These are phyloP conservation scores for Didymella keratinophila DNA, from an alignment of 2,329 filamentous ascomycete species.

Conservation along the genomic window DNA sequence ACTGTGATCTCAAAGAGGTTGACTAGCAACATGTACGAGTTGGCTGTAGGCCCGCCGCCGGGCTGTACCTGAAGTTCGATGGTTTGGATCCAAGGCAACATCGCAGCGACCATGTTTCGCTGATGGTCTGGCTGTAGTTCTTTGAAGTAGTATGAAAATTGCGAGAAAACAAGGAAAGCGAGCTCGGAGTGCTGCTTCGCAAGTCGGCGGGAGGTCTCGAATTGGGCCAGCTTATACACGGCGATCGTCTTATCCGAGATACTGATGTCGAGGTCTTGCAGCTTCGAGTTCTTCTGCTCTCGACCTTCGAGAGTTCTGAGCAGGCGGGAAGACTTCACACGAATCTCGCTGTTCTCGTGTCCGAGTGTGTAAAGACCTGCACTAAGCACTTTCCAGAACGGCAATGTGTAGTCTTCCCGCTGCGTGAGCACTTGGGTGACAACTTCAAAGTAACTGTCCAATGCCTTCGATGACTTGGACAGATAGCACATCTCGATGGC, in stretches of 20 bases:
- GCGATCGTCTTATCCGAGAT: constrained; percentile 98
- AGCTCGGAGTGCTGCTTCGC: constrained; percentile 88
- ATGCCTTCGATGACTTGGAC: constrained; percentile 78
- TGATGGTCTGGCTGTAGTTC: constrained; percentile 83
- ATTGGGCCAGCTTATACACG: constrained; percentile 96
- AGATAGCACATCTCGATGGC: constrained; percentile 92
- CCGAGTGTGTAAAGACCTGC: constrained; percentile 91
- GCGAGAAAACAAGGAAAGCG: constrained; percentile 93
- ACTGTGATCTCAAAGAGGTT: constrained; percentile 98
- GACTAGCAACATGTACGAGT: constrained; percentile 92
- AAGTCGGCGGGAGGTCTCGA: constrained; percentile 91
- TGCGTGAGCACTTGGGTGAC: constrained; percentile 87
- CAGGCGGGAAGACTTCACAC: constrained; percentile 85
- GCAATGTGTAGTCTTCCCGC: constrained; percentile 79
- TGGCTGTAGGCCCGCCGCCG: constrained; percentile 86
- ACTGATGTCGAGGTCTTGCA: constrained; percentile 97
- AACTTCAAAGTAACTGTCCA: constrained; percentile 95
- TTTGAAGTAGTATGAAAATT: constrained; percentile 94
- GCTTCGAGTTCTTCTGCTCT: constrained; percentile 83
- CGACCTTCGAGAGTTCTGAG: constrained; percentile 83
- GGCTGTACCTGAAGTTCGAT: constrained; percentile 93
- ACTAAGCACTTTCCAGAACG: constrained; percentile 90
- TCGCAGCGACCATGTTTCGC: constrained; percentile 90
- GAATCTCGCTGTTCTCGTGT: constrained; percentile 86
- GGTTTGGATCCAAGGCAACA: constrained; percentile 94